Conservation (phyloP, 192 early-diverging fungal species). For the Nowakowskiella sp. region DNA sequence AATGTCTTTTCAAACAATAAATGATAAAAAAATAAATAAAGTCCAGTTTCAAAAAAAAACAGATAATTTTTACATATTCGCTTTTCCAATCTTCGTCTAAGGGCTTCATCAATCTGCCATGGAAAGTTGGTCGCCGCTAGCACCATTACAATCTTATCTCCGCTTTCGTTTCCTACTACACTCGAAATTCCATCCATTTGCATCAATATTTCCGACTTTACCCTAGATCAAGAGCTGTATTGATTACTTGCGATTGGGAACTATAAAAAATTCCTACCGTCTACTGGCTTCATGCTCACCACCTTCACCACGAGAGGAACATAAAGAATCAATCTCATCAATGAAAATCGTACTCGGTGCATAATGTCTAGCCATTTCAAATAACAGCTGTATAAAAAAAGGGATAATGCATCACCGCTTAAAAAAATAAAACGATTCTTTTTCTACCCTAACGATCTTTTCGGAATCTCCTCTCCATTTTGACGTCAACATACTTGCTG, state of each 20-base stretch:
- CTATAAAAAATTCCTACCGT: slow-evolving; percentile 11
- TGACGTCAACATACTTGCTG: slow-evolving; percentile 48
- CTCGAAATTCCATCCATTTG: slow-evolving; percentile 57
- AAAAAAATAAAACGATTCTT: slow-evolving; percentile 2
- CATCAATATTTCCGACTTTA: slow-evolving; percentile 57
- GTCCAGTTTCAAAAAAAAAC: slow-evolving; percentile 3
- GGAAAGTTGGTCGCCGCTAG: slow-evolving; percentile 61
- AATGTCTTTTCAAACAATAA: no score
- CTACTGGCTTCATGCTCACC: slow-evolving; percentile 45
- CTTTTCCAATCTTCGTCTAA: slow-evolving; percentile 53
- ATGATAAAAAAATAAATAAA: slow-evolving; percentile 3
- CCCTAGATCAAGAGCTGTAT: slow-evolving; percentile 20
- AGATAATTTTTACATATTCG: slow-evolving; percentile 41
- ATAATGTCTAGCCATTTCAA: slow-evolving; percentile 53
- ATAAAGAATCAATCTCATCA: slow-evolving; percentile 56
- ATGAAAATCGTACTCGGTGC: slow-evolving; percentile 59
- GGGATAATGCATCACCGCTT: background rate
- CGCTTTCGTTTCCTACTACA: slow-evolving; percentile 9
- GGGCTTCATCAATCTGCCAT: slow-evolving; percentile 63
- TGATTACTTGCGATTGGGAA: slow-evolving; percentile 1
- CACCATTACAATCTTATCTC: slow-evolving; percentile 53
- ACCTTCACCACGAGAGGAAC: slow-evolving; percentile 39
- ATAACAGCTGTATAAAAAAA: slow-evolving; percentile 33
- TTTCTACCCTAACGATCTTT: slow-evolving; percentile 47
- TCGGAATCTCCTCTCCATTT: slow-evolving; percentile 60